These are phyloP conservation scores for Hypholoma sublateritium DNA, from an alignment of 768 basidiomycete species.

Conservation along the genomic window DNA sequence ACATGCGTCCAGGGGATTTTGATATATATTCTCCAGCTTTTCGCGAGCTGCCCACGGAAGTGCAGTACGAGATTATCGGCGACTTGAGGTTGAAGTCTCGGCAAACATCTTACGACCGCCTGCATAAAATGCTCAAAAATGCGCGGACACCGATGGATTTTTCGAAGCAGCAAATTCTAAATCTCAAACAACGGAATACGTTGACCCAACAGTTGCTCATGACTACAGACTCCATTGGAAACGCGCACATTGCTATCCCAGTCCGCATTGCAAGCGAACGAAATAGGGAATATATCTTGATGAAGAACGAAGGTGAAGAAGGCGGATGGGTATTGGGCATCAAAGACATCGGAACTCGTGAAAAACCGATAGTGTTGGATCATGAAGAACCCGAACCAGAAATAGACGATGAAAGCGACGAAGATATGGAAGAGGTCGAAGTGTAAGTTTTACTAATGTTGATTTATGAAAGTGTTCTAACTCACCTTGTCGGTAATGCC, in stretches of 20 bases:
- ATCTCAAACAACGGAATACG: conserved; percentile 83
- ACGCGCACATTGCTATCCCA: conserved; percentile 86
- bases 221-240: conserved; percentile 92
- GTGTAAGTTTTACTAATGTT: conserved; percentile 49
- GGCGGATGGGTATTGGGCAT: conserved; percentile 97
- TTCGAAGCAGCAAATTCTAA: conserved; percentile 93
- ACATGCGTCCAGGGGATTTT: conserved; percentile 94
- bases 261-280: conserved; percentile 93
- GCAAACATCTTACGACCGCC: conserved; percentile 88
- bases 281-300: conserved; percentile 91
- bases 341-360: conserved; percentile 72
- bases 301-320: conserved; percentile 84
- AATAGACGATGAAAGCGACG: conserved; percentile 55
- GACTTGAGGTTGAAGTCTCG: conserved; percentile 93
- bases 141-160: conserved; percentile 90
- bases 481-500: too few species aligned
- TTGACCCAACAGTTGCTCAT: conserved; percentile 91
- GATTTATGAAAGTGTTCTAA: too few species aligned
- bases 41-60: conserved; percentile 88
- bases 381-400: conserved; percentile 44
- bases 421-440: conserved; percentile 80
- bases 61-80: conserved; percentile 97
- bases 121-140: conserved; percentile 85
- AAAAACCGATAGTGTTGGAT: conserved; percentile 87
- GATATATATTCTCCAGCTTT: conserved; percentile 90